Percentiles rank a stretch among this genome's conserved stretches.
phyloP scores from a whole-genome alignment of 164 flowering plant species.

The Amborella trichopoda region DNA sequence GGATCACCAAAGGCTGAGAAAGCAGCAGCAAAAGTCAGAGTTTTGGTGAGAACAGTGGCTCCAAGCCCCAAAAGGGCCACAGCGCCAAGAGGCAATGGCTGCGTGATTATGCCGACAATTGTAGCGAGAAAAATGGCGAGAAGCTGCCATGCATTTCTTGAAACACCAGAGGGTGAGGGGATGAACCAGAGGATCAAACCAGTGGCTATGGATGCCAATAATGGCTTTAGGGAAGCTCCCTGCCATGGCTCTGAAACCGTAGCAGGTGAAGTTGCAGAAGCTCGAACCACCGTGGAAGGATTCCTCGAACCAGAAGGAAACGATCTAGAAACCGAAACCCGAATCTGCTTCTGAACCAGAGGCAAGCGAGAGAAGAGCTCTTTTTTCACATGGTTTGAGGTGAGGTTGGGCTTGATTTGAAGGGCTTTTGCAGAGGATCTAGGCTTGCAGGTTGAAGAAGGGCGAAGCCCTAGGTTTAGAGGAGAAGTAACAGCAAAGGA shows the following conservation, averaged over 20 bases:
- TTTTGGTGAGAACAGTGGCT: slow-evolving; percentile 75
- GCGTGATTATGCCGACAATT: slow-evolving; percentile 85
- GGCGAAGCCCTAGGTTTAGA: slow-evolving; percentile 15
- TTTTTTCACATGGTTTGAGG: slow-evolving; percentile 2
- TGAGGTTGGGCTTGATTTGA: slow-evolving; percentile 10
- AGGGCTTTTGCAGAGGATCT: slow-evolving; percentile 4
- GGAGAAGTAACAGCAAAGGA: slow-evolving; percentile 36
- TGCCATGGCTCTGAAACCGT: slow-evolving; percentile 44
- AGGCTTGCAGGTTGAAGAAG: slow-evolving; percentile 17
- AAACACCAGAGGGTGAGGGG: slow-evolving; percentile 68
- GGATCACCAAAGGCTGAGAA: slow-evolving; percentile 96
- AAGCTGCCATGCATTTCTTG: slow-evolving; percentile 74
- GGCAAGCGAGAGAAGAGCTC: no score
- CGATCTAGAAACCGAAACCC: no score
- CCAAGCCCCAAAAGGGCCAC: slow-evolving; percentile 85
- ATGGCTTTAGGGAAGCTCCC: slow-evolving; percentile 72
- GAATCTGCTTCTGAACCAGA: no score
- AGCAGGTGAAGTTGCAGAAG: slow-evolving; percentile 9
- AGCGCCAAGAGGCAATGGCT: slow-evolving; percentile 90
- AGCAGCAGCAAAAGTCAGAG: slow-evolving; percentile 76
- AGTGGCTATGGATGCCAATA: slow-evolving; percentile 66
- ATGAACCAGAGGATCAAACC: slow-evolving; percentile 75
- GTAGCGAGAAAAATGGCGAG: slow-evolving; percentile 83
- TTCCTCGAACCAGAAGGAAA: no score
- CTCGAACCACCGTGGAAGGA: not conserved